phyloP scores from a whole-genome alignment of 441 rosid genomes.

The Bruguiera hainesii region DNA sequence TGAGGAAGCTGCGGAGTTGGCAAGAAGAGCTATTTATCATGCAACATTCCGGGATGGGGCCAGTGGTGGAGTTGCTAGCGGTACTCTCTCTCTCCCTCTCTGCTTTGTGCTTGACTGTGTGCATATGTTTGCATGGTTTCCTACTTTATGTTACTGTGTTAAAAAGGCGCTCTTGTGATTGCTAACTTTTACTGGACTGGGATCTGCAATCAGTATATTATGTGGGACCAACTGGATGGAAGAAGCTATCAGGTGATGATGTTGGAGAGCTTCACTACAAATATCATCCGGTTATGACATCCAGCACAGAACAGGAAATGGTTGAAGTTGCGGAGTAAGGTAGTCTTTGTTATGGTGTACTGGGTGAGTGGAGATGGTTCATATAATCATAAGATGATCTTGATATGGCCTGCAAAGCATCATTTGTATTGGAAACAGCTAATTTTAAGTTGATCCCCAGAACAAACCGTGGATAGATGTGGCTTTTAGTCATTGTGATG shows the following conservation, averaged over 20 bases:
- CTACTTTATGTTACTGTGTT: not conserved
- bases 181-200: constrained; percentile 6
- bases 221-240: constrained; percentile 95
- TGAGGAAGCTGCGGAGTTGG: constrained; percentile 94
- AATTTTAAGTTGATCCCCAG: not conserved
- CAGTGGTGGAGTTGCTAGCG: constrained; percentile 99
- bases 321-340: constrained; percentile 44
- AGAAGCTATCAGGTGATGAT: constrained; percentile 94
- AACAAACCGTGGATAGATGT: constrained; percentile 8
- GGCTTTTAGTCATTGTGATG: constrained; percentile 12
- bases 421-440: constrained; percentile 14
- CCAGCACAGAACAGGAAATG: constrained; percentile 75
- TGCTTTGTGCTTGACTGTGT: not conserved
- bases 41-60: constrained; percentile 99
- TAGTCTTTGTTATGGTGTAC: constrained; percentile 1
- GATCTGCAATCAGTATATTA: constrained; percentile 59
- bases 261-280: constrained; percentile 94
- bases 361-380: constrained; percentile 2
- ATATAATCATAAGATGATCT: not conserved
- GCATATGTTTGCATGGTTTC: not conserved
- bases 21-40: constrained; percentile 94
- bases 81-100: constrained; percentile 29
- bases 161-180: constrained; percentile 2
- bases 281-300: constrained; percentile 63
- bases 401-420: not conserved